Evolutionary conservation across 331 rosid genomes (phyloP).

Genomic region (Arachis monticola): DNA sequence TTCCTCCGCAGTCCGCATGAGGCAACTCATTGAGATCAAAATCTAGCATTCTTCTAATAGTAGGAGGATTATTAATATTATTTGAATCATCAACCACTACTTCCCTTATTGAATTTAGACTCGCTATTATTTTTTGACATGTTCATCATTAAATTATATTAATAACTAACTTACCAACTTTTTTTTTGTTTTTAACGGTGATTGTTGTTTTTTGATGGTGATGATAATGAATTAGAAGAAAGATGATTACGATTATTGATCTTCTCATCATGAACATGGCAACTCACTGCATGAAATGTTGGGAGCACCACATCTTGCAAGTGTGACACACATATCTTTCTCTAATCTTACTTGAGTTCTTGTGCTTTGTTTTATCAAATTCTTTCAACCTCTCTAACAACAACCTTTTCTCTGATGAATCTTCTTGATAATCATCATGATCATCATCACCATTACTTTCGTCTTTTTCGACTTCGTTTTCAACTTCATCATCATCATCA

Average conservation of each 20-base stretch:
- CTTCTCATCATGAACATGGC: neutral
- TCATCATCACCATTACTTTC: neutral
- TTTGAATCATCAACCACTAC: too few species aligned
- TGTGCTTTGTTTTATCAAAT: neutral
- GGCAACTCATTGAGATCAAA: conserved; percentile 11
- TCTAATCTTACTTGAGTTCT: neutral
- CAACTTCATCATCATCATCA: neutral
- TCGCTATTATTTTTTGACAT: neutral
- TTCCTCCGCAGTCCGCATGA: neutral
- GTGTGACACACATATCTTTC: neutral
- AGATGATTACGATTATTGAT: too few species aligned
- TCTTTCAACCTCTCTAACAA: neutral
- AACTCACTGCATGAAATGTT: neutral
- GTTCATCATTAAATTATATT: neutral
- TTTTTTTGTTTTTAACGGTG: neutral
- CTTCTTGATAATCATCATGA: neutral
- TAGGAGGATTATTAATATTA: neutral
- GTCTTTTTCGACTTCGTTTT: neutral
- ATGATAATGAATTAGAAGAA: neutral
- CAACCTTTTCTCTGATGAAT: neutral
- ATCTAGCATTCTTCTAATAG: neutral
- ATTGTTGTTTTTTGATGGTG: neutral
- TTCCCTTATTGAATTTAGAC: neutral
- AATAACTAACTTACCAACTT: neutral
- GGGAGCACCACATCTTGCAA: neutral